Evolutionary conservation across 2,329 filamentous ascomycete species (phyloP).

Genomic region (Fusarium domesticum): DNA sequence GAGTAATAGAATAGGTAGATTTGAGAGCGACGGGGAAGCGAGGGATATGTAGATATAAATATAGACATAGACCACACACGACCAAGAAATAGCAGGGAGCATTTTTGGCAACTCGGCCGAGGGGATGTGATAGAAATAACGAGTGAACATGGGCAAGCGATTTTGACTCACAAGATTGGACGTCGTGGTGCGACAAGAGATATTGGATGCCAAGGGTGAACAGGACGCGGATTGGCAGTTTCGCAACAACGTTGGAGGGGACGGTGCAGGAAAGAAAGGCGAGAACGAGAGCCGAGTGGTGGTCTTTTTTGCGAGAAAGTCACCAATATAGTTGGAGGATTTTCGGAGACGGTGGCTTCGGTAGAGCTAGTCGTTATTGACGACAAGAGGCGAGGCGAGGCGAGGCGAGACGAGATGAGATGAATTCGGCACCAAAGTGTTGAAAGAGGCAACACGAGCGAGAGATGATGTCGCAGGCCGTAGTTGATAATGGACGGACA

Average conservation of each 20-base stretch:
- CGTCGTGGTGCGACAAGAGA: slow-evolving; percentile 31
- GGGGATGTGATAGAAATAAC: slow-evolving; percentile 3
- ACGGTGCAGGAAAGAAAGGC: slow-evolving; percentile 21
- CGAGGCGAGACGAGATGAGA: slow-evolving; percentile 29
- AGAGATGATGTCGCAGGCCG: slow-evolving; percentile 31
- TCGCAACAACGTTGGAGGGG: slow-evolving; percentile 12
- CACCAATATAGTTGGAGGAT: slow-evolving; percentile 35
- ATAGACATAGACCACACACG: too few species aligned
- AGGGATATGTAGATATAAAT: slow-evolving; percentile 3
- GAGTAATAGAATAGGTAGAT: background rate
- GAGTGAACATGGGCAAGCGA: slow-evolving; percentile 27
- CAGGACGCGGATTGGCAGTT: slow-evolving; percentile 23
- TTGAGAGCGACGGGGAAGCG: background rate
- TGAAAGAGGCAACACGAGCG: slow-evolving; percentile 34
- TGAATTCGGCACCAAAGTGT: slow-evolving; percentile 35
- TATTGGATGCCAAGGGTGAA: slow-evolving; percentile 15
- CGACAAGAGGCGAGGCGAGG: background rate
- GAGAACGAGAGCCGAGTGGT: slow-evolving; percentile 32
- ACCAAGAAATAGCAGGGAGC: too few species aligned
- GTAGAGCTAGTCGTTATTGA: slow-evolving; percentile 19
- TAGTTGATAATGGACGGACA: slow-evolving; percentile 21
- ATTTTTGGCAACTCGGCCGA: slow-evolving; percentile 2
- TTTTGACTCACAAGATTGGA: slow-evolving; percentile 35
- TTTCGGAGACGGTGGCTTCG: slow-evolving; percentile 30
- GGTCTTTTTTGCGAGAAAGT: slow-evolving; percentile 31